Conservation (phyloP, 2,329 filamentous ascomycete species). For the Claviceps sp. region DNA sequence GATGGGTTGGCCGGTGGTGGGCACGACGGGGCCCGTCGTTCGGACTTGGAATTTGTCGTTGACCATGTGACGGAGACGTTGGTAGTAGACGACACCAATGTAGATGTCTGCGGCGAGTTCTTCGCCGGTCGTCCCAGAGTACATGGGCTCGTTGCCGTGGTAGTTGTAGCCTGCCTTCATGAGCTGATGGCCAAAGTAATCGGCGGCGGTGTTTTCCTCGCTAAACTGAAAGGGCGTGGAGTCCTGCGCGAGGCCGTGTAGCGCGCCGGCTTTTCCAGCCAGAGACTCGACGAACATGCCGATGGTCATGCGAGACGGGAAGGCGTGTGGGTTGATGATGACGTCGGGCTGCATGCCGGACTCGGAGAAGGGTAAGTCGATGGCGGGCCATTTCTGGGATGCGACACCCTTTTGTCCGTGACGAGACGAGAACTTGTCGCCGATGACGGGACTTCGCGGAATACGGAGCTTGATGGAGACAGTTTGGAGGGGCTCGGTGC, state of each 20-base stretch:
- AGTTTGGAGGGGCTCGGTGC: conserved; percentile 71
- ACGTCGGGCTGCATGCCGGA: conserved; percentile 92
- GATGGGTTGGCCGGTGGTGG: conserved; percentile 87
- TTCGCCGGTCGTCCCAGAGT: conserved; percentile 90
- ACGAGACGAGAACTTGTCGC: conserved; percentile 97
- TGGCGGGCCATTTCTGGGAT: conserved; percentile 87
- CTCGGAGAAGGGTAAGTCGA: conserved; percentile 95
- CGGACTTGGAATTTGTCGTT: conserved; percentile 99
- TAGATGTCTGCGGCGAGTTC: conserved; percentile 94
- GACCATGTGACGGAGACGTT: conserved; percentile 96
- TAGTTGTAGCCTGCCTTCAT: conserved; percentile 95
- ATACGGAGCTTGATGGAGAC: conserved; percentile 89
- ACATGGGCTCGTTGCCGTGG: conserved; percentile 97
- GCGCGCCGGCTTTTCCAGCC: conserved; percentile 83
- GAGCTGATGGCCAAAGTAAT: conserved; percentile 93
- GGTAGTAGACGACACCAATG: conserved; percentile 94
- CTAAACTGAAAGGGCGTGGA: conserved; percentile 91
- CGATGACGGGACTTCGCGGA: conserved; percentile 81
- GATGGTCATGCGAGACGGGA: conserved; percentile 98
- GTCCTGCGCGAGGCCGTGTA: conserved; percentile 93
- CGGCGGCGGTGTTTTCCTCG: conserved; percentile 79
- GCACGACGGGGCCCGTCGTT: conserved; percentile 85
- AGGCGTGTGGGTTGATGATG: conserved; percentile 99
- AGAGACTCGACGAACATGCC: conserved; percentile 98
- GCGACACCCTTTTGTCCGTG: conserved; percentile 97